phyloP scores from a whole-genome alignment of 2,329 filamentous ascomycete genomes.

The Scopulariopsis brevicaulis region DNA sequence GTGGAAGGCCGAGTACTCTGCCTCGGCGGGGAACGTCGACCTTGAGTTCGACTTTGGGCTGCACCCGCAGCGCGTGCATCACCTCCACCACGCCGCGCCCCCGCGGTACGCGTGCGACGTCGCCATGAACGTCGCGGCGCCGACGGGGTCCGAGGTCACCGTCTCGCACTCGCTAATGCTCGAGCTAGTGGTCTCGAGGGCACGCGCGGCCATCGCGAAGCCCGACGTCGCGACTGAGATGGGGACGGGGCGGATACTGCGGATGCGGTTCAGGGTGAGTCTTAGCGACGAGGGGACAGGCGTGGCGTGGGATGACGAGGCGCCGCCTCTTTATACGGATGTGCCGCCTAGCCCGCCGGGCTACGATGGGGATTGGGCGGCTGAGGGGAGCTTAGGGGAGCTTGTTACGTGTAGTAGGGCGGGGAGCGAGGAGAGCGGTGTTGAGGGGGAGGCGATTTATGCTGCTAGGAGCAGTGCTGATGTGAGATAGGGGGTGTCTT shows the following conservation, averaged over 20 bases:
- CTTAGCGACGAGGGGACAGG: slow-evolving; percentile 83
- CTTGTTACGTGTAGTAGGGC: not conserved
- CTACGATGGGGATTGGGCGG: slow-evolving; percentile 26
- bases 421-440: not conserved
- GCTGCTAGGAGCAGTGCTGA: not conserved
- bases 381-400: not conserved
- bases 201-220: slow-evolving; percentile 66
- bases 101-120: slow-evolving; percentile 60
- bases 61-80: slow-evolving; percentile 6
- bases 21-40: slow-evolving; percentile 50
- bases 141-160: slow-evolving; percentile 64
- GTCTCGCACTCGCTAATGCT: slow-evolving; percentile 79
- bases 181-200: slow-evolving; percentile 89
- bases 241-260: slow-evolving; percentile 77
- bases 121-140: slow-evolving; percentile 41
- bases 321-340: slow-evolving; percentile 87
- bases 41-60: slow-evolving; percentile 62
- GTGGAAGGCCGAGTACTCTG: slow-evolving; percentile 67
- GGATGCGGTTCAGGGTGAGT: slow-evolving; percentile 79
- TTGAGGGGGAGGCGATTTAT: not conserved
- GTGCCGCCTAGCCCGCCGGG: slow-evolving; percentile 76
- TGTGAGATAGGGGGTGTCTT: not conserved
- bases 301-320: slow-evolving; percentile 94
- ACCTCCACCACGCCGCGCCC: slow-evolving; percentile 25
- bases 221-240: slow-evolving; percentile 66